A percentile compares a stretch with the other conserved stretches of the same genome.
Evolutionary conservation across 768 basidiomycete species (phyloP).

Genomic region (Mycena maculata): DNA sequence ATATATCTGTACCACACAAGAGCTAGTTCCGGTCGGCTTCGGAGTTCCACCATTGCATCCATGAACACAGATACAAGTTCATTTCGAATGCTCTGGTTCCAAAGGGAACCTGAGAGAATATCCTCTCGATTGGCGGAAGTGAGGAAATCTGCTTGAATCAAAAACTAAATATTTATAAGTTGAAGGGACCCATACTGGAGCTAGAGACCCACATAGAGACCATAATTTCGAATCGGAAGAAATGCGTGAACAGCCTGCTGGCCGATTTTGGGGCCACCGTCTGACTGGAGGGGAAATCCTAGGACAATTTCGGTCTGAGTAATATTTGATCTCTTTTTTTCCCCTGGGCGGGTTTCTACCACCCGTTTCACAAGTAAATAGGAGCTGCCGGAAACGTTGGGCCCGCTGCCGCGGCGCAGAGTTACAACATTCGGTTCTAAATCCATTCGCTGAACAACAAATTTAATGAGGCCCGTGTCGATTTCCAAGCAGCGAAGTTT

Average conservation of each 20-base stretch:
- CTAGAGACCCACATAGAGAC: conserved; percentile 17
- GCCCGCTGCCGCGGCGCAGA: background rate
- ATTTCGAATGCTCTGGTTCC: conserved; percentile 38
- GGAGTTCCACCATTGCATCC: conserved; percentile 35
- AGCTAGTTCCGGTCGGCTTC: conserved; percentile 26
- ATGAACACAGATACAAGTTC: conserved; percentile 36
- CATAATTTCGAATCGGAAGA: conserved; percentile 16
- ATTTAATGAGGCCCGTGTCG: background rate
- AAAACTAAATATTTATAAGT: conserved; percentile 35
- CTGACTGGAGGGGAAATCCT: background rate
- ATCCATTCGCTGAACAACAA: background rate
- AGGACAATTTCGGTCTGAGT: background rate
- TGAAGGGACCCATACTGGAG: background rate
- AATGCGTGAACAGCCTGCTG: conserved; percentile 18
- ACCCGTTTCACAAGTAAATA: background rate
- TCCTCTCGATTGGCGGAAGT: conserved; percentile 43
- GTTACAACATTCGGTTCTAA: background rate
- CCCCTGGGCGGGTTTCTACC: background rate
- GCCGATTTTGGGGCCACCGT: conserved; percentile 5
- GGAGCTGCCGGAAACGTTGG: background rate
- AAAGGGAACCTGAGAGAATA: conserved; percentile 34
- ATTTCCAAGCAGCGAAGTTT: conserved; percentile 9
- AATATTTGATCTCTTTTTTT: conserved; percentile 5
- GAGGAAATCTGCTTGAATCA: conserved; percentile 45
- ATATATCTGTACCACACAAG: conserved; percentile 41